phyloP scores from a whole-genome alignment of 2,329 filamentous ascomycete species.

The Talaromyces amestolkiae region DNA sequence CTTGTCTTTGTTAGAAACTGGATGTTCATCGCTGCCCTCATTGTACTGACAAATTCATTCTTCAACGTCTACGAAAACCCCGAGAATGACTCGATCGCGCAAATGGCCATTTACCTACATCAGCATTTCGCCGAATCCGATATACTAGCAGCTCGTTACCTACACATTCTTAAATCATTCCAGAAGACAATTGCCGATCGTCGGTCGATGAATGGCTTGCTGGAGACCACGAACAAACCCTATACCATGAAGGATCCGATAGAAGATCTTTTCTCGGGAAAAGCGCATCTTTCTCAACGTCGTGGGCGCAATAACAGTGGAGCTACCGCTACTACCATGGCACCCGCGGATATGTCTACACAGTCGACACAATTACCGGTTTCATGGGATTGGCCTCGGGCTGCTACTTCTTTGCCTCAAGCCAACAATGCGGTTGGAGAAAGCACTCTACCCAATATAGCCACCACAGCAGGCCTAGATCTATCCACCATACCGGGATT shows the following conservation, averaged over 20 bases:
- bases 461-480: background rate
- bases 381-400: slow-evolving; percentile 17
- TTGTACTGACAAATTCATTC: slow-evolving; percentile 59
- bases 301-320: background rate
- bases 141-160: slow-evolving; percentile 50
- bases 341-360: background rate
- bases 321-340: background rate
- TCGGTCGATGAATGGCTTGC: slow-evolving; percentile 11
- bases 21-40: slow-evolving; percentile 55
- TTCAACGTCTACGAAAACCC: slow-evolving; percentile 49
- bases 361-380: slow-evolving; percentile 11
- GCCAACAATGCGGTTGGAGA: background rate
- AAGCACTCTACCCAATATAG: background rate
- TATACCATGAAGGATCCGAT: slow-evolving; percentile 19
- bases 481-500: background rate
- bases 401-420: background rate
- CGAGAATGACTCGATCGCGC: slow-evolving; percentile 45
- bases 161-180: slow-evolving; percentile 53
- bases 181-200: slow-evolving; percentile 29
- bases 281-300: background rate
- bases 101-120: slow-evolving; percentile 50
- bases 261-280: slow-evolving; percentile 18
- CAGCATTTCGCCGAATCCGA: slow-evolving; percentile 50
- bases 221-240: slow-evolving; percentile 9
- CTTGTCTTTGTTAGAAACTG: slow-evolving; percentile 49